Evolutionary conservation across 495 filamentous ascomycete species (phyloP), one percentile per base, ranked within the genome.

Genomic region (Trichocladium uniseriatum): DNA sequence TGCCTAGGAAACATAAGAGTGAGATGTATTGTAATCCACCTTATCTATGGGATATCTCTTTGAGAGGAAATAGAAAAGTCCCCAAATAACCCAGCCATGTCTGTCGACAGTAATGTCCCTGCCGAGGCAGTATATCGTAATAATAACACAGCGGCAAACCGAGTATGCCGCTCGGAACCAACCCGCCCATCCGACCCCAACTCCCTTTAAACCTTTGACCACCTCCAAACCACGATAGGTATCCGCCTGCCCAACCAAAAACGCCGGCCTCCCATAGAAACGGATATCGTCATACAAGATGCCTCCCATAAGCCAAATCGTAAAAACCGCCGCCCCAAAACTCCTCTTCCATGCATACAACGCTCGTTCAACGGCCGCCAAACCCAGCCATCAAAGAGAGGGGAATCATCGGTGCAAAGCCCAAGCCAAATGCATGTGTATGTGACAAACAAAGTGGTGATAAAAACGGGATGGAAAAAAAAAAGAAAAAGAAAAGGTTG

Each of bases 291-390:
- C 29, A 28, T 29, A 43, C 38, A 49, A 37, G 36, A 32, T 42
- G 35, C 18, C 31, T 6, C 6, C 28, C 38, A 36, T 38, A 43
- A 49, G 32, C 36, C 42, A 34, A 49, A 41, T 20, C n/a, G 11
- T 16, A n/a, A 35, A 49, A 19, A 44, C 38, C 24, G 28, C 35
- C 22, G 20, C 9, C 41, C 18, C n/a, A n/a, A 37, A 57, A 57
- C 54, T 50, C 54, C 54, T 49, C 19, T 24, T 49, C 49, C 49
- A 57, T 57, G 54, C 52, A 50, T 48, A 31, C 28, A 28, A 31
- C 27, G 32, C 40, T 44, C 41, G 7, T 44, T 44, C 38, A 8
- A 41, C 19, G 38, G 46, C 46, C 38, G 45, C 35, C 40, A 19
- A 46, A 20, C 38, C 22, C 21, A 40, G 35, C 41, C 37, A 48